These are phyloP conservation scores for Geotrichum candidum DNA, from an alignment of 1,139 yeast species.

Conservation along the genomic window DNA sequence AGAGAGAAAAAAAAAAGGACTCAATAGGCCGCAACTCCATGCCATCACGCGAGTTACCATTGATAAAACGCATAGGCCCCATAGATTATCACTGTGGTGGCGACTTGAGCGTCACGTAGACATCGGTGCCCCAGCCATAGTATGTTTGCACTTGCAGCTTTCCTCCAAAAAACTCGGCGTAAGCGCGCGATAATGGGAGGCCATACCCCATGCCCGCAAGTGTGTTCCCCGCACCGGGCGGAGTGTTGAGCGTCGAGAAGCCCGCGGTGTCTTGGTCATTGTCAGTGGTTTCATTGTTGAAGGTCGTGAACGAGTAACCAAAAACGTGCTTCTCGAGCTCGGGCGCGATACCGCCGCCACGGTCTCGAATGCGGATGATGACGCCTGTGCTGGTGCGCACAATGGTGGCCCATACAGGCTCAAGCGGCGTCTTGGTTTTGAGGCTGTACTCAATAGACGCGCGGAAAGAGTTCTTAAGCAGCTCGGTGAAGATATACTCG, in stretches of 20 bases:
- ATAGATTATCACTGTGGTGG: constrained; percentile 25
- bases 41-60: neutral
- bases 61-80: neutral
- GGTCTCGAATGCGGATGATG: constrained; percentile 65
- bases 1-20: neutral
- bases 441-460: constrained; percentile 68
- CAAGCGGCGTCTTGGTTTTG: constrained; percentile 27
- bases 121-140: constrained; percentile 81
- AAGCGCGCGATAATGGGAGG: constrained; percentile 72
- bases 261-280: constrained; percentile 47
- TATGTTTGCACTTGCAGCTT: constrained; percentile 71
- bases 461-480: constrained; percentile 79
- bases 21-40: neutral
- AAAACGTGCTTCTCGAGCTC: constrained; percentile 59
- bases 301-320: constrained; percentile 82
- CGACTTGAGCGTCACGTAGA: constrained; percentile 49
- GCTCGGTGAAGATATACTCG: constrained; percentile 79
- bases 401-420: constrained; percentile 65
- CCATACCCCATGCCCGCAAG: constrained; percentile 98
- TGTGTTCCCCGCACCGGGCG: constrained; percentile 70
- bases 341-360: constrained; percentile 83
- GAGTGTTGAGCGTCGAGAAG: constrained; percentile 48
- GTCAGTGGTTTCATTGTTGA: constrained; percentile 21
- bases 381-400: constrained; percentile 46
- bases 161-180: constrained; percentile 69